Base-by-base conservation (phyloP, 2,329 filamentous ascomycete genomes). In the Fusarium azukiicola region DNA sequence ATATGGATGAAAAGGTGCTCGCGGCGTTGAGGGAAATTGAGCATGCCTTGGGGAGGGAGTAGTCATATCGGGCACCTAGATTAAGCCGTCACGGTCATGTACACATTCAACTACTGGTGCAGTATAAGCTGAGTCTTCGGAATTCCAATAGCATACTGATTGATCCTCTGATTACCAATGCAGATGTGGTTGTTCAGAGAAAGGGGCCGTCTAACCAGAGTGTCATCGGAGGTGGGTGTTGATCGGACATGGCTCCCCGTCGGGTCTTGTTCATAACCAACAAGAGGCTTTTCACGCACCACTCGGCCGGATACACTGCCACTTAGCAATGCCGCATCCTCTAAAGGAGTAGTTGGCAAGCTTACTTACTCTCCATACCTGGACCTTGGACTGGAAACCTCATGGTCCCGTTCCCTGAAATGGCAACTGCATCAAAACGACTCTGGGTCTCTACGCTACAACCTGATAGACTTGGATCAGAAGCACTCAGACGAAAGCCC, bases 1-100 rank as follows among this genome's bases (percentile, higher is more conserved):
- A 79, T 14, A 67, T 81, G 11, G 82, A 84, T 54, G 82, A 84
- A 67, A 84, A 81, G 74, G 78, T 81, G 11, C 70, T 82, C 12
- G 79, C 78, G 27, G 80, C 78, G 1, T 71, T 81, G 42, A 74
- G 56, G 12, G 68, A 78, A 38, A 74, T 81, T 50, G 80, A 80
- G 66, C 72, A 67, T 17, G 80, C 80, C 3, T 72, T 81, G 76
- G 63, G 72, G n/a, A 56, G 72, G 16, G 27, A 32, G 27, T 6
- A 32, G 27, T 32, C 27, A 32, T 32, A 32, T 32, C 27, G 27
- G 27, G 27, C 27, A 32, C 27, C 27, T 32, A 32, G 27, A 32
- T 32, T 32, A 32, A 32, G 27, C 27, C 27, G 27, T 32, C 27
- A 32, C 27, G 27, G 27, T 32, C 27, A 32, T 32, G 27, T 32